These are phyloP conservation scores for peach (Prunus persica) DNA, from an alignment of 306 rosid species.

Conservation along the genomic window Prunus_persica_NCBIv2 NC_034016.1:12665001-12665500, in stretches of 20 bases:
- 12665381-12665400: neutral
- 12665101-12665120: neutral
- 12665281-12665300: neutral
- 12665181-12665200: neutral
- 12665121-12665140: neutral
- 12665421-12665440: neutral
- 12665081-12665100: conserved; percentile 22
- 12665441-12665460: neutral
- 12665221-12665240: neutral
- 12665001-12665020: conserved; percentile 79
- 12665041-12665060: conserved; percentile 81
- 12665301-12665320: neutral
- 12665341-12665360: neutral
- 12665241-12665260: neutral
- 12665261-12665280: neutral
- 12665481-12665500: neutral
- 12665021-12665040: conserved; percentile 61
- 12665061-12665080: conserved; percentile 84
- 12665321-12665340: neutral
- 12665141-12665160: neutral
- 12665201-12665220: neutral
- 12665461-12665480: neutral
- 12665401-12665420: neutral
- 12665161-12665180: neutral
- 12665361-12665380: neutral